Base-by-base conservation (phyloP, 2,329 filamentous ascomycete species). In the Dactylonectria macrodidyma region DNA sequence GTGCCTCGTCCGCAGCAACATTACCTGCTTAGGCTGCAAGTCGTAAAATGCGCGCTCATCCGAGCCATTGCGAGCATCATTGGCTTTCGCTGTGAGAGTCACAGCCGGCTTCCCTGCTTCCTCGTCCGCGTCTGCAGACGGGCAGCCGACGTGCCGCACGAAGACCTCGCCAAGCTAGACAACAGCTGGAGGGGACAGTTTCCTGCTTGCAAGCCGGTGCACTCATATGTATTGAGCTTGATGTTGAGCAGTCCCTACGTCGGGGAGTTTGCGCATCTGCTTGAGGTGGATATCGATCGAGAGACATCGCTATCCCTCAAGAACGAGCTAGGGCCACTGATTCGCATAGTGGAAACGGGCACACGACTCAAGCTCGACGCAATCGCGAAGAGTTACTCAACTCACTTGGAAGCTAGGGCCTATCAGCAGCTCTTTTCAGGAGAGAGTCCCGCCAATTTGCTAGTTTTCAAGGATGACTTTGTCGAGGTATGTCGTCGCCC, bases 1-100 rank as follows among this genome's bases (percentile, higher is more conserved):
- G 73, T 77, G 5, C 76, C 76, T 5, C 69, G 77, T 7, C 61
- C 59, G 2, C 16, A 54, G 12, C 24, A 26, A 11, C 69, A 77
- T 48, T 71, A 77, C 62, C 8, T 57, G 1, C 36, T 34, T 8
- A 68, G 76, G 6, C 55, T 78, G 16, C 24, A 62, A 9, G 3
- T 38, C 2, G 26, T 74, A 14, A 22, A 60, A 9, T 47, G 51
- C 14, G 59, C 68, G 5, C 68, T 76, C 26, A 12, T 73, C 9
- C 48, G 54, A 16, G 56, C 72, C 2, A 3, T 78, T 19, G 50
- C 62, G 11, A 70, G 64, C 47, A 19, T 75, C 24, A 33, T 77
- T 16, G 48, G 34, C 4, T 75, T 72, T 55, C 22, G 36, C 12
- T 1, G 16, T 19, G 3, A 16, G 1, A n/a, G 4, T 4, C 50